Percentiles rank a stretch among this genome's conserved stretches.
Evolutionary conservation across 805 yeast species (phyloP).

Genomic region (Komagataella pseudopastoris): DNA sequence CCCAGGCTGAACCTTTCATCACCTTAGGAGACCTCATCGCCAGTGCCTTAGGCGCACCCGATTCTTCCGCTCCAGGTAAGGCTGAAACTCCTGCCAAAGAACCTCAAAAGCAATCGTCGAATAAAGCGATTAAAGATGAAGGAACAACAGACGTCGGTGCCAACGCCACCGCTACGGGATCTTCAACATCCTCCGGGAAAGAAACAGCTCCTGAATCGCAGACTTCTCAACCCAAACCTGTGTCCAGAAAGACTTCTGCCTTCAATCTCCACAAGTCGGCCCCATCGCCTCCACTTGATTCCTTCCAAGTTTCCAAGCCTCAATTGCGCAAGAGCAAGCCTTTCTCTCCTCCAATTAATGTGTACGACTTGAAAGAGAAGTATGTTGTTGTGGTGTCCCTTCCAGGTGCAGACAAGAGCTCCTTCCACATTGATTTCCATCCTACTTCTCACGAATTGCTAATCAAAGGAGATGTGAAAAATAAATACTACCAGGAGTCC

Average conservation of each 20-base stretch:
- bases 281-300: conserved; percentile 21
- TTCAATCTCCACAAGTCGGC: conserved; percentile 12
- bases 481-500: conserved; percentile 11
- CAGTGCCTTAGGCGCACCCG: neutral
- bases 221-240: neutral
- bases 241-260: neutral
- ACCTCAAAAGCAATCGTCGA: neutral
- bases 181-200: neutral
- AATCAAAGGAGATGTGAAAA: conserved; percentile 34
- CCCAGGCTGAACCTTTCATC: neutral
- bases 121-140: neutral
- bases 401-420: conserved; percentile 44
- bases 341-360: conserved; percentile 45
- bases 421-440: conserved; percentile 44
- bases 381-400: conserved; percentile 37
- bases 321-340: conserved; percentile 26
- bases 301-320: conserved; percentile 31
- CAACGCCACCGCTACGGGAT: neutral
- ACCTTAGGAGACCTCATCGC: neutral
- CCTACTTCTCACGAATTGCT: conserved; percentile 41
- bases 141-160: neutral
- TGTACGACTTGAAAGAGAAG: conserved; percentile 33
- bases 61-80: neutral
- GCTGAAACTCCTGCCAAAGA: neutral
- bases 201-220: neutral